phyloP scores from a whole-genome alignment of 2,329 filamentous ascomycete genomes.

The Penicillium brevicompactum region DNA sequence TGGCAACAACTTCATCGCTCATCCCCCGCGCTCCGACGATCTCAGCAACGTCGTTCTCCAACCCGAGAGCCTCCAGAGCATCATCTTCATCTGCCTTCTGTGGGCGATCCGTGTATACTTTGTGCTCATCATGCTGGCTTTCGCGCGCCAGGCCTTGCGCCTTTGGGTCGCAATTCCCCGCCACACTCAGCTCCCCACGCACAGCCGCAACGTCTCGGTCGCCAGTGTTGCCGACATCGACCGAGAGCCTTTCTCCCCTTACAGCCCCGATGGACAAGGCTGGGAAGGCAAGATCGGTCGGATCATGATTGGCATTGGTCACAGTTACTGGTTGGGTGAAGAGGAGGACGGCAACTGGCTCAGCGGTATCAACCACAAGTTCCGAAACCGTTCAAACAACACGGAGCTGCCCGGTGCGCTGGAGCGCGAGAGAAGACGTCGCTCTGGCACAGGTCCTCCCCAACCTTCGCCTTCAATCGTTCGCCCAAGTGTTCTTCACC shows the following conservation, averaged over 20 bases:
- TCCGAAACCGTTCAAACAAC: constrained; percentile 52
- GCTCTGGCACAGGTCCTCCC: constrained; percentile 62
- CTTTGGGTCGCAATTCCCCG: constrained; percentile 53
- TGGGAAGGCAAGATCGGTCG: constrained; percentile 80
- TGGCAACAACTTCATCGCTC: constrained; percentile 51
- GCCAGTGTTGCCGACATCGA: constrained; percentile 50
- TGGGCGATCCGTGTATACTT: constrained; percentile 82
- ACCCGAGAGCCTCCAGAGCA: constrained; percentile 71
- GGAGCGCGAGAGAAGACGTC: constrained; percentile 62
- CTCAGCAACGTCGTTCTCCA: constrained; percentile 67
- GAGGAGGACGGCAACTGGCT: constrained; percentile 69
- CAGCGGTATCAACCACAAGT: constrained; percentile 62
- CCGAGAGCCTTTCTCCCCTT: constrained; percentile 70
- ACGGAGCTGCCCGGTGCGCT: constrained; percentile 46
- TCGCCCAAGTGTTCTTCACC: constrained; percentile 37
- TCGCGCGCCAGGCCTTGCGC: constrained; percentile 74
- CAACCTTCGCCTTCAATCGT: constrained; percentile 41
- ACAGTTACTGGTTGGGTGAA: constrained; percentile 77
- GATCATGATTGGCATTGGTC: constrained; percentile 72
- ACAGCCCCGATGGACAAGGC: constrained; percentile 73
- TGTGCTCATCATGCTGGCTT: constrained; percentile 78
- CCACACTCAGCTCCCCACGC: constrained; percentile 42
- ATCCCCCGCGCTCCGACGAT: constrained; percentile 47
- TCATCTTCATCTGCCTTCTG: constrained; percentile 72
- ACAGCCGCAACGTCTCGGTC: constrained; percentile 48